These are phyloP conservation scores for Cercospora janseana DNA, from an alignment of 2,329 filamentous ascomycete species.

Conservation along the genomic window DNA sequence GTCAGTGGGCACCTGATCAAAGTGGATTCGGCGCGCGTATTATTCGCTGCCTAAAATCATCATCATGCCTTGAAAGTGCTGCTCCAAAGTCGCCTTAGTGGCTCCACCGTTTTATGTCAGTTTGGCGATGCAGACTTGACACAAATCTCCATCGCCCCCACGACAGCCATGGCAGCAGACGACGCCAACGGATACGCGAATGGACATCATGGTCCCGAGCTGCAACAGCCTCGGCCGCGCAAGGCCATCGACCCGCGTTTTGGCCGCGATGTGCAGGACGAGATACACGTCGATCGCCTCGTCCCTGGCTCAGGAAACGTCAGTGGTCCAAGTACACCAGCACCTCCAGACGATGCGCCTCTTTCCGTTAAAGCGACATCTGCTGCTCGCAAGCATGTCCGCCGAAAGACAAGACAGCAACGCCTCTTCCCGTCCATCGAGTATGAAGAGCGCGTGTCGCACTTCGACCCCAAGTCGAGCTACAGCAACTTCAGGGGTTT, in stretches of 20 bases:
- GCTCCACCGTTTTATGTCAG: too few species aligned
- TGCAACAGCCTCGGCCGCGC: slow-evolving; percentile 28
- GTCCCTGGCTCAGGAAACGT: slow-evolving; percentile 18
- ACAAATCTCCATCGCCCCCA: neutral
- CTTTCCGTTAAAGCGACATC: slow-evolving; percentile 86
- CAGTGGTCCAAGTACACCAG: slow-evolving; percentile 62
- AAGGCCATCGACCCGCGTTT: slow-evolving; percentile 28
- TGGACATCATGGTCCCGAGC: slow-evolving; percentile 14
- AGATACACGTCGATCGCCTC: slow-evolving; percentile 13
- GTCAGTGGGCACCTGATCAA: slow-evolving; percentile 5
- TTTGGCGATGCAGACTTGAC: too few species aligned
- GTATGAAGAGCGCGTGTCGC: slow-evolving; percentile 84
- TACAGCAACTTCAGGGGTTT: slow-evolving; percentile 95
- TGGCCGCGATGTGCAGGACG: slow-evolving; percentile 24
- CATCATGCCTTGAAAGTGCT: slow-evolving; percentile 2
- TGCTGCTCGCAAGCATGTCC: slow-evolving; percentile 76
- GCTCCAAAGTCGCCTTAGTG: neutral
- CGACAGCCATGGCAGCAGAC: slow-evolving; percentile 15
- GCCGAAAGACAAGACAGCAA: slow-evolving; percentile 61
- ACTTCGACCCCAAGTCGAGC: slow-evolving; percentile 90
- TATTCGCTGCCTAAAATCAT: neutral
- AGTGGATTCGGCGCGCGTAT: neutral
- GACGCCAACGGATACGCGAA: slow-evolving; percentile 17
- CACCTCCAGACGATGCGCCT: slow-evolving; percentile 84
- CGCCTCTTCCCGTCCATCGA: slow-evolving; percentile 90